Base-by-base conservation (phyloP, 179 eudicot genomes). In the Pouteria campechiana region DNA sequence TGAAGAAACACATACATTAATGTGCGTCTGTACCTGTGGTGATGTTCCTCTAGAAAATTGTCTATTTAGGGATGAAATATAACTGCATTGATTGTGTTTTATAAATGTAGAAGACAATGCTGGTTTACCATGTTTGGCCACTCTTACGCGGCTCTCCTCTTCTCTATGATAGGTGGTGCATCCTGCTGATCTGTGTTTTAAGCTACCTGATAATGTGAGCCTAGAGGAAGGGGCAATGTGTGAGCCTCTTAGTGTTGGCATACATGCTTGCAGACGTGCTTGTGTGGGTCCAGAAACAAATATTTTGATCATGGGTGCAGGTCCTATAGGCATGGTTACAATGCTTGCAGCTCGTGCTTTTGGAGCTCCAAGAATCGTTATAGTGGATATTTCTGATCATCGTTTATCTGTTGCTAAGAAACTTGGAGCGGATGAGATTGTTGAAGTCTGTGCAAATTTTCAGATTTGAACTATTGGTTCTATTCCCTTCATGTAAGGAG, bases 141-240 rank as follows among this genome's bases (percentile, higher is more conserved):
- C n/a, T n/a, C n/a, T n/a, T n/a, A n/a, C n/a, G n/a, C n/a, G n/a
- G n/a, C n/a, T 5, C n/a, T 43, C 5, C 25, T 28, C 20, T 6
- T 64, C 18, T 7, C 22, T 36, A 28, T 42, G 44, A 44, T 57
- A 89, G 95, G 80, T 90, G 51, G 96, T 90, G 50, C 98, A 90
- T 69, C 98, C 96, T 13, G 96, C 80, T 10, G 90, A 82, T 39
- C 57, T 90, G 33, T 90, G 98, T 63, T 90, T 90, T 57, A 90
- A 90, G 55, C 76, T 90, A 17, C 96, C 98, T n/a, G 92, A 90
- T 5, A 86, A 86, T 56, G 87, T 90, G 36, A 90, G 78, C 51
- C 60, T 90, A 59, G 98, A 90, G 59, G 98, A 90, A 63, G 98
- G 98, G 27, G 98, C 98, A 28, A 90, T 90, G 98, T 90, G 98